Evolutionary conservation across 768 basidiomycete species (phyloP).

Genomic region (Kwoniella bestiolae): DNA sequence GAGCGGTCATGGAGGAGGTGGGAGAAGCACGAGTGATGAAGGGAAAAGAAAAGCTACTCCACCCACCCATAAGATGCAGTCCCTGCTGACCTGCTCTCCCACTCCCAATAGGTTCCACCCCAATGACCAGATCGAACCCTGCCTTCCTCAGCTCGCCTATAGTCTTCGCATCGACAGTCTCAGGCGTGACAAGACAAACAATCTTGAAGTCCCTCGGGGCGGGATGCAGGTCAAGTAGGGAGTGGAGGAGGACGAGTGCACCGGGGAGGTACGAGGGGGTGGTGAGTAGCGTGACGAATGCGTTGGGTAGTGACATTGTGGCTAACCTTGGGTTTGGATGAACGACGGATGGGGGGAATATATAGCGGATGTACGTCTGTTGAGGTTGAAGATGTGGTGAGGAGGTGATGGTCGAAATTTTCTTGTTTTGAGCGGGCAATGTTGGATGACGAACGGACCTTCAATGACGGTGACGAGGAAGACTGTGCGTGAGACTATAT

Average conservation of each 20-base stretch:
- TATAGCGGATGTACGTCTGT: not conserved
- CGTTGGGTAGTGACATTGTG: conserved; percentile 56
- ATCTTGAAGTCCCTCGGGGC: conserved; percentile 68
- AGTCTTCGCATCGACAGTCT: conserved; percentile 80
- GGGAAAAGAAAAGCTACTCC: no score
- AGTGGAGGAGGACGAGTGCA: conserved; percentile 80
- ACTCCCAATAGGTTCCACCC: conserved; percentile 80
- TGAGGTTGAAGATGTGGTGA: not conserved
- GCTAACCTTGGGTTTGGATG: not conserved
- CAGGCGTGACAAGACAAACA: conserved; percentile 91
- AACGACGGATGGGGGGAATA: not conserved
- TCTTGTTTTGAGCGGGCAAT: not conserved
- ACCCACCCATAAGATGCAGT: conserved; percentile 78
- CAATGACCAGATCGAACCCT: conserved; percentile 78
- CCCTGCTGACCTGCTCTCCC: conserved; percentile 67
- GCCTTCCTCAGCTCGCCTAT: conserved; percentile 77
- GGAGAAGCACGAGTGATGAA: no score
- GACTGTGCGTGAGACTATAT: not conserved
- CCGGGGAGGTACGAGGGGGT: conserved; percentile 92
- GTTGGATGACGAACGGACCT: not conserved
- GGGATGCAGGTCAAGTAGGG: conserved; percentile 68
- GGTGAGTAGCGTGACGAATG: conserved; percentile 89
- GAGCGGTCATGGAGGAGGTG: no score
- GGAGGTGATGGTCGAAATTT: not conserved
- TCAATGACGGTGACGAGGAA: not conserved